Base-by-base conservation (phyloP, 2,329 filamentous ascomycete genomes). In the Cordyceps farinosa region DNA sequence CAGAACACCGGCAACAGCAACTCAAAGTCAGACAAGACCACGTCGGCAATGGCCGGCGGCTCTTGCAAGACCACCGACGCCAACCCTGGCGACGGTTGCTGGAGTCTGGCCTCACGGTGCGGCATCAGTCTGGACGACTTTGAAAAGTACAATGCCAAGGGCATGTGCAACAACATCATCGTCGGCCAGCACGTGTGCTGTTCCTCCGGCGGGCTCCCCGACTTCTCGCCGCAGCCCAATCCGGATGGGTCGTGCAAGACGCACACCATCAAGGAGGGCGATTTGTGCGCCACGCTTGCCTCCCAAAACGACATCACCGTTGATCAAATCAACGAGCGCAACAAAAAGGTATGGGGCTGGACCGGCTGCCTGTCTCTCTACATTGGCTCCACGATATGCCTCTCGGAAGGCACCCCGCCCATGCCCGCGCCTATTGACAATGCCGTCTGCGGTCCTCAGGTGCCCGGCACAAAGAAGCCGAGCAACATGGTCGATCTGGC, bases 371-470 rank as follows among this genome's bases (percentile, higher is more conserved):
- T 42, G 2, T 47, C 44, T 1, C 61, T 73, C 11, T 48, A 56
- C 3, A 0, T 64, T 59, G 27, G 48, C 59, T 11, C 59, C 48
- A 8, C 1, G 3, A 69, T 71, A 10, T 72, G 70, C 47, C 47
- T 73, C 15, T 70, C 68, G 62, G 54, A 61, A 0, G 70, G 71
- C 1, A 52, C 53, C 0, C 67, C 70, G 1, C 70, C 71, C 0
- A 66, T 73, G 65, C 72, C 71, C 1, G 65, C 69, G 9, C n/a
- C 65, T 1, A 29, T 69, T 13, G n/a, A 68, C 0, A 74, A 76
- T 55, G 76, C 76, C 11, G 66, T 74, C 1, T 82, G 80, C 67
- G 80, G 81, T 2, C 80, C 80, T 1, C 71, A 75, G 57, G 70
- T 74, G 0, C 72, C 72, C 5, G 77, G 76, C 1, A 79, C 77